Percentiles rank a stretch among this genome's conserved stretches.
Evolutionary conservation across 495 filamentous ascomycete species (phyloP).

Genomic region (Xylaria venustula): DNA sequence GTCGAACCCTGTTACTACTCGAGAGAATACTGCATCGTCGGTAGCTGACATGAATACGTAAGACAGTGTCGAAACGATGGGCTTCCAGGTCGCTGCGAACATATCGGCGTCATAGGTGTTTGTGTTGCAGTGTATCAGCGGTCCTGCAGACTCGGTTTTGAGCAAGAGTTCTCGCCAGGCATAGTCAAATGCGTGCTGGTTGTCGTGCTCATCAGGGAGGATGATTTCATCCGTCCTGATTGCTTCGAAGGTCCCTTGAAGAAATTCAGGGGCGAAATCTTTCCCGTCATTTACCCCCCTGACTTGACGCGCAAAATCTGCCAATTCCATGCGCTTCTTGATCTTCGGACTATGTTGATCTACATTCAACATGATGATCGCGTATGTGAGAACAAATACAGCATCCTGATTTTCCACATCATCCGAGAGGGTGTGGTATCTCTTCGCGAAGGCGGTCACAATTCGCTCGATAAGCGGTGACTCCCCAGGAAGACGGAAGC

Average conservation of each 20-base stretch:
- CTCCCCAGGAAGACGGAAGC: slow-evolving; percentile 95
- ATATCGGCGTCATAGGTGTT: slow-evolving; percentile 97
- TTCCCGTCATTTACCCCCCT: slow-evolving; percentile 82
- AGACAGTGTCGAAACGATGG: slow-evolving; percentile 88
- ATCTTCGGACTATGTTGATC: slow-evolving; percentile 94
- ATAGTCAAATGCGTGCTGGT: slow-evolving; percentile 92
- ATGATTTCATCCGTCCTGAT: slow-evolving; percentile 95
- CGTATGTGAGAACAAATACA: slow-evolving; percentile 89
- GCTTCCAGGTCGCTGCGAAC: slow-evolving; percentile 95
- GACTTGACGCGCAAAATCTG: slow-evolving; percentile 82
- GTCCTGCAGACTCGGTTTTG: slow-evolving; percentile 74
- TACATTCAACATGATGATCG: slow-evolving; percentile 93
- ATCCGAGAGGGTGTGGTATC: slow-evolving; percentile 77
- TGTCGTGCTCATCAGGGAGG: slow-evolving; percentile 94
- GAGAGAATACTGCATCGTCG: slow-evolving; percentile 93
- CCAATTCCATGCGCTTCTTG: slow-evolving; percentile 81
- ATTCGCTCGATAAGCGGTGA: slow-evolving; percentile 91
- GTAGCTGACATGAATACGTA: slow-evolving; percentile 99
- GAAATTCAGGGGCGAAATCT: slow-evolving; percentile 82
- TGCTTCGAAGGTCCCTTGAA: slow-evolving; percentile 84
- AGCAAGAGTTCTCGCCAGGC: slow-evolving; percentile 92
- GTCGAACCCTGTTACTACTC: slow-evolving; percentile 90
- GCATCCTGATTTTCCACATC: slow-evolving; percentile 85
- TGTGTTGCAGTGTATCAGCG: slow-evolving; percentile 78
- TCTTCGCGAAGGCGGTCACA: slow-evolving; percentile 78